Evolutionary conservation across 1,284 basidiomycete genomes (phyloP).

Genomic region (Cryptococcus sp.): DNA sequence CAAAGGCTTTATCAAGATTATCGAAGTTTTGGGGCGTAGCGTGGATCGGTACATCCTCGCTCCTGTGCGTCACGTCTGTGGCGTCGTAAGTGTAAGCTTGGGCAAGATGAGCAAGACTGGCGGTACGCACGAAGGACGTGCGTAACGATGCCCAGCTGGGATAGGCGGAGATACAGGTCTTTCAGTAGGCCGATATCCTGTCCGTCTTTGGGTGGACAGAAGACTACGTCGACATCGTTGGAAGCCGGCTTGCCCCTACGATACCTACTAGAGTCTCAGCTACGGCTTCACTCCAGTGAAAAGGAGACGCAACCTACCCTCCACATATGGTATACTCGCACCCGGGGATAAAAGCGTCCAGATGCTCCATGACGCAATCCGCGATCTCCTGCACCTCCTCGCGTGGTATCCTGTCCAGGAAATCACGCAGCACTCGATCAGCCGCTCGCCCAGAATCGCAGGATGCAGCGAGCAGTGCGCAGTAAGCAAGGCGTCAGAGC

Average conservation of each 20-base stretch:
- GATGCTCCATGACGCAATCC: slow-evolving; percentile 40
- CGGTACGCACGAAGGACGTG: slow-evolving; percentile 49
- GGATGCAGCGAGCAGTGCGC: no score
- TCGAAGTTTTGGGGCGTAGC: slow-evolving; percentile 50
- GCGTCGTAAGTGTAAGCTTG: neutral
- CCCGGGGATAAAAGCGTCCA: slow-evolving; percentile 41
- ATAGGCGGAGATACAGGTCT: slow-evolving; percentile 38
- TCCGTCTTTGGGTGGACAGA: slow-evolving; percentile 42
- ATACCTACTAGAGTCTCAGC: slow-evolving; percentile 28
- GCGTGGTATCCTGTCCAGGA: slow-evolving; percentile 43
- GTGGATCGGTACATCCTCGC: slow-evolving; percentile 30
- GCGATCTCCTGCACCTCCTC: slow-evolving; percentile 50
- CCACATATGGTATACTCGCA: slow-evolving; percentile 48
- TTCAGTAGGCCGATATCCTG: slow-evolving; percentile 39
- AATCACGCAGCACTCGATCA: no score
- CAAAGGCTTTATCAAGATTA: slow-evolving; percentile 52
- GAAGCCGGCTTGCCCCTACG: slow-evolving; percentile 50
- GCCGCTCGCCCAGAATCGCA: no score
- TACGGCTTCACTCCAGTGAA: neutral
- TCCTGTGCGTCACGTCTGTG: slow-evolving; percentile 37
- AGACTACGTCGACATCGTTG: slow-evolving; percentile 51
- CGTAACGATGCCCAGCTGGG: slow-evolving; percentile 43
- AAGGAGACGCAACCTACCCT: slow-evolving; percentile 31
- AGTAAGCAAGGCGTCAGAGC: slow-evolving; percentile 6
- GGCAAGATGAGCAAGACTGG: neutral